Base-by-base conservation (phyloP, 2,329 filamentous ascomycete species). In the Trichoderma sp. region DNA sequence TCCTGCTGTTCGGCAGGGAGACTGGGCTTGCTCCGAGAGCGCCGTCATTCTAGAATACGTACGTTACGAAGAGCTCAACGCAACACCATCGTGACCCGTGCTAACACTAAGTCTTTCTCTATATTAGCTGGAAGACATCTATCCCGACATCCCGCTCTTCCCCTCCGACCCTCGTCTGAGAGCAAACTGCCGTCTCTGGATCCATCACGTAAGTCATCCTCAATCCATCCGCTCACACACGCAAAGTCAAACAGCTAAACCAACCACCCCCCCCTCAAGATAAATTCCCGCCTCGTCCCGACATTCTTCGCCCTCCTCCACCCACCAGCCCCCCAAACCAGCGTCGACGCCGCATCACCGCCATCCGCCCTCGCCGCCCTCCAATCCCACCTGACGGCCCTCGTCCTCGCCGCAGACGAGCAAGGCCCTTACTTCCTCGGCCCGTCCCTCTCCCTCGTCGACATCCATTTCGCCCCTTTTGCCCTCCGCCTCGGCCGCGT, bases 1-100 rank as follows among this genome's bases (percentile, higher is more conserved):
- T 2, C 93, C 93, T 8, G 91, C 89, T 9, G 84, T 97, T 68
- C 84, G 88, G 45, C 90, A 95, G 76, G 91, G 90, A 12, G 87
- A 92, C 70, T 97, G 92, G 92, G 89, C 89, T 0, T 93, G 90
- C 73, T 90, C 93, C 74, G 93, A 96, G 76, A 94, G 91, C 73
- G 87, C 87, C 1, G 90, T 96, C 3, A 85, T 97, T 73, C 84
- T 97, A 76, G 93, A 97, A 89, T 96, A 96, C 78, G 89, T 92
- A 80, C 71, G 85, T 15, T 12, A 2, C 3, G 5, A 22, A 45
- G 19, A 22, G n/a, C 4, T 22, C n/a, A 45, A 34, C 84, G 6
- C 29, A 13, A 57, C 1, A 13, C 1, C 10, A n/a, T 25, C 15
- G 10, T 4, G 5, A n/a, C 27, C 0, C 15, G 7, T 27, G 17